Evolutionary conservation across 2,329 filamentous ascomycete species (phyloP).

Genomic region (Hymenoscyphus scutula): DNA sequence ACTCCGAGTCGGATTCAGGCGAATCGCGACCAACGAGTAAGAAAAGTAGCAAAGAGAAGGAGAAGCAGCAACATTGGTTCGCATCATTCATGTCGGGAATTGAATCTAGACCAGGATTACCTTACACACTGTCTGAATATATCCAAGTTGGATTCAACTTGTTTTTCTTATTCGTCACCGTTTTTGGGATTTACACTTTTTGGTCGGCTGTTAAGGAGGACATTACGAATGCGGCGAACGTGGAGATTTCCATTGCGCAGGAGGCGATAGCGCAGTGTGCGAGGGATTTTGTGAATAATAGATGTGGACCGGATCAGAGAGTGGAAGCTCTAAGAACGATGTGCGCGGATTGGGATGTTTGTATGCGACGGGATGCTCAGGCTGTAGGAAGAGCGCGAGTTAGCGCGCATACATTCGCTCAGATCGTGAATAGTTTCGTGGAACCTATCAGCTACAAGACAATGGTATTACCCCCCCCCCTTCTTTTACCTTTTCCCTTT

Average conservation of each 20-base stretch:
- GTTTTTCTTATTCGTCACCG: constrained; percentile 45
- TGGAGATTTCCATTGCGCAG: constrained; percentile 63
- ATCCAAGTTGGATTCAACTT: constrained; percentile 56
- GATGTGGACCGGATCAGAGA: constrained; percentile 64
- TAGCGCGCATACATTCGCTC: constrained; percentile 82
- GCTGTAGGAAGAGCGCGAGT: constrained; percentile 77
- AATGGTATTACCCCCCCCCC: too few relatives aligned
- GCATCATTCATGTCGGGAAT: constrained; percentile 59
- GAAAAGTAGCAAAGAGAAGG: constrained; percentile 37
- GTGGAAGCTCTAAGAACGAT: constrained; percentile 69
- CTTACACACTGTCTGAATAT: constrained; percentile 64
- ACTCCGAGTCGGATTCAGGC: constrained; percentile 35
- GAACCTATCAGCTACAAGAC: constrained; percentile 86
- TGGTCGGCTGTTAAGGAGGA: constrained; percentile 34
- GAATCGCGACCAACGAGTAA: constrained; percentile 39
- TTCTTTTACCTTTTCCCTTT: constrained; percentile 23
- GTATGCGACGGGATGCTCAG: constrained; percentile 81
- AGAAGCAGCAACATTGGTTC: constrained; percentile 38
- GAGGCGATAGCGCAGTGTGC: constrained; percentile 79
- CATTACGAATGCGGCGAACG: constrained; percentile 51
- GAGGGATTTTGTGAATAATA: constrained; percentile 71
- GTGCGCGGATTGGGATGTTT: constrained; percentile 80
- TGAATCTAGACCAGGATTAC: constrained; percentile 62
- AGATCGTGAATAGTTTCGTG: constrained; percentile 91
- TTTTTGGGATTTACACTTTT: constrained; percentile 37